Conservation (phyloP, 2,329 filamentous ascomycete species). For the Coniochaeta prunicola region DNA sequence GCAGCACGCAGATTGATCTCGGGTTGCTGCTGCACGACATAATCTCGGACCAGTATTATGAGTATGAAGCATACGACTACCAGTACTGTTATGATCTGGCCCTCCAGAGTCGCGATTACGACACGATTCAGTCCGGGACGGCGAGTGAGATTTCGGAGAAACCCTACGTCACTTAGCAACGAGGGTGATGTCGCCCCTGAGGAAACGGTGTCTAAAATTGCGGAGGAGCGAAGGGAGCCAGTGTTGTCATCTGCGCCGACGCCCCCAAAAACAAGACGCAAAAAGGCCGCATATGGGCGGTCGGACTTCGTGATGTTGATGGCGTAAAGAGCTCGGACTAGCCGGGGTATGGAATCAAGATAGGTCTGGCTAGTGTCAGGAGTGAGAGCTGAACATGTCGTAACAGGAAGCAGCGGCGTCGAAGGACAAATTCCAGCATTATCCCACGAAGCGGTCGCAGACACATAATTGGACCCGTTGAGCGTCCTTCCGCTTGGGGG, state of each 20-base stretch:
- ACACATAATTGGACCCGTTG: neutral
- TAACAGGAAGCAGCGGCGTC: slow-evolving; percentile 27
- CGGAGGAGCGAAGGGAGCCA: slow-evolving; percentile 10
- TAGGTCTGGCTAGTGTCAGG: slow-evolving; percentile 26
- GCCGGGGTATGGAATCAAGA: slow-evolving; percentile 18
- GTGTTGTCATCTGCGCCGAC: slow-evolving; percentile 13
- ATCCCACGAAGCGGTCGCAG: neutral
- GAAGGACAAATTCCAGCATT: slow-evolving; percentile 24
- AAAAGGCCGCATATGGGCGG: slow-evolving; percentile 23
- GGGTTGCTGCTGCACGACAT: slow-evolving; percentile 96
- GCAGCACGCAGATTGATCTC: slow-evolving; percentile 75
- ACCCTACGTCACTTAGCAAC: slow-evolving; percentile 48
- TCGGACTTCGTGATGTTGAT: slow-evolving; percentile 24
- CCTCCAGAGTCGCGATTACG: slow-evolving; percentile 79
- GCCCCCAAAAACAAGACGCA: slow-evolving; percentile 20
- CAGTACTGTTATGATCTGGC: slow-evolving; percentile 84
- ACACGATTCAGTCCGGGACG: slow-evolving; percentile 68
- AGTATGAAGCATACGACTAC: slow-evolving; percentile 93
- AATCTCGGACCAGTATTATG: slow-evolving; percentile 94
- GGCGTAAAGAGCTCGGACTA: slow-evolving; percentile 17
- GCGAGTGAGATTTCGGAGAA: slow-evolving; percentile 56
- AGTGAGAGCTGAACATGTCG: slow-evolving; percentile 29
- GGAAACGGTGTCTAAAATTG: slow-evolving; percentile 11
- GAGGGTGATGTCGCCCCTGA: slow-evolving; percentile 25
- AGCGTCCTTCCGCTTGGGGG: neutral